These are phyloP conservation scores for Zygnema cylindricum DNA, from an alignment of 139 green algal genomes.

Conservation along the genomic window DNA sequence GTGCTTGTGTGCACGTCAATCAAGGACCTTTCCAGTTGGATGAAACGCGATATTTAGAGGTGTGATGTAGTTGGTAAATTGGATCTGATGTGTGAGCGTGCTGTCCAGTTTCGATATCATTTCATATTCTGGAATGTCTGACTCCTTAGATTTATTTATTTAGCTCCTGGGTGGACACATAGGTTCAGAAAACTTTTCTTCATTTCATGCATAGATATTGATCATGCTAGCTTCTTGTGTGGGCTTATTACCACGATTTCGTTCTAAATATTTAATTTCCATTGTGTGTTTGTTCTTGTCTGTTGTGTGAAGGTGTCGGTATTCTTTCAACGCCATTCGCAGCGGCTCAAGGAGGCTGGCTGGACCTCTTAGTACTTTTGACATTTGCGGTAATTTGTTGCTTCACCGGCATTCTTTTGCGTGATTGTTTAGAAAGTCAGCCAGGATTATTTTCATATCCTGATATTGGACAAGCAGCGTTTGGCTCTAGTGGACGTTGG, in stretches of 20 bases:
- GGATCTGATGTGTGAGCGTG: too few relatives aligned
- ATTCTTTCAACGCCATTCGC: slow-evolving; percentile 60
- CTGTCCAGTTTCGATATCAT: not conserved
- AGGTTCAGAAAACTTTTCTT: slow-evolving; percentile 1
- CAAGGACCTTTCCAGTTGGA: too few relatives aligned
- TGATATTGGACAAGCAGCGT: slow-evolving; percentile 57
- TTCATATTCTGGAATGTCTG: not conserved
- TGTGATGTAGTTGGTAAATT: too few relatives aligned
- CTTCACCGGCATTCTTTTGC: slow-evolving; percentile 54
- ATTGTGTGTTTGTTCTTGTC: not conserved
- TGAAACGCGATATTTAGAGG: too few relatives aligned
- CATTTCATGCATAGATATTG: not conserved
- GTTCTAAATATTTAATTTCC: not conserved
- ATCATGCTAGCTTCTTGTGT: too few relatives aligned
- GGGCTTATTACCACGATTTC: not conserved
- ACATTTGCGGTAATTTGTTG: slow-evolving; percentile 48
- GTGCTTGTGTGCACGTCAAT: too few relatives aligned
- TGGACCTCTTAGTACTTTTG: slow-evolving; percentile 41
- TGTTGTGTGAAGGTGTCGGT: slow-evolving; percentile 39
- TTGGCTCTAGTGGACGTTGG: slow-evolving; percentile 34
- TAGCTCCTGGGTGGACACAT: not conserved
- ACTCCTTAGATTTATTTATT: not conserved
- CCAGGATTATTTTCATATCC: slow-evolving; percentile 46
- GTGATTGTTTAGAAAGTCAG: slow-evolving; percentile 36
- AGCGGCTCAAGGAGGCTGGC: slow-evolving; percentile 38